Base-by-base conservation (phyloP, 306 rosid species). In the Fragaria nilgerrensis region DNA sequence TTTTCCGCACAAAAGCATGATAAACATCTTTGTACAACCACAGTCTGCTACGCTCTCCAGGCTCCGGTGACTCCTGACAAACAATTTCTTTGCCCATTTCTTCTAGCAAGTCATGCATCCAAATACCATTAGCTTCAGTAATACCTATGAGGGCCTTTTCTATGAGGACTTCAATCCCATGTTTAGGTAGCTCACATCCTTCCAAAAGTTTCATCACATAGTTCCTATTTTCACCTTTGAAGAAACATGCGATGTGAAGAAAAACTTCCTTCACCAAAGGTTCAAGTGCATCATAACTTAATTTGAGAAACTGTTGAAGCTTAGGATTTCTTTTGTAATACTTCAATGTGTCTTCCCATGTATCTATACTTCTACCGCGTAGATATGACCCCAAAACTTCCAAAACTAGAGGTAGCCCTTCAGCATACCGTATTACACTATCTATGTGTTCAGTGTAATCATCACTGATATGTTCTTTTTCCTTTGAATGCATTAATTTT, bases 81-180 rank as follows among this genome's bases (percentile, higher is more conserved):
- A 73, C 81, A 48, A 82, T 75, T 64, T 82, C 75, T 53, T 50
- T 76, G 2, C 87, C 90, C 43, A 85, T 41, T 74, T 81, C 81
- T 75, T 86, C 79, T 7, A 84, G 19, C 48, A 84, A 82, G 65
- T 86, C 83, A 85, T 83, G 92, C 88, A 86, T 81, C 47, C 34
- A 5, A 16, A 87, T 29, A 16, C 5, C 19, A 0, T 47, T 64
- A 4, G 14, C 9, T 0, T 20, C 63, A 58, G 34, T 9, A 13
- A 78, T 53, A 14, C 53, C 52, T 22, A 85, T 73, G 45, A 53
- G 43, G 2, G 73, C 36, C 37, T 44, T 68, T 5, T 44, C 73
- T 6, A 0, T 23, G n/a, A 68, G 73, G 22, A 68, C 22, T 43
- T 68, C 22, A 44, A 68, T 68, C 3, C n/a, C 0, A 1, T 4